Base-by-base conservation (phyloP, 1,139 yeast species). In the Blastobotrys indianensis region DNA sequence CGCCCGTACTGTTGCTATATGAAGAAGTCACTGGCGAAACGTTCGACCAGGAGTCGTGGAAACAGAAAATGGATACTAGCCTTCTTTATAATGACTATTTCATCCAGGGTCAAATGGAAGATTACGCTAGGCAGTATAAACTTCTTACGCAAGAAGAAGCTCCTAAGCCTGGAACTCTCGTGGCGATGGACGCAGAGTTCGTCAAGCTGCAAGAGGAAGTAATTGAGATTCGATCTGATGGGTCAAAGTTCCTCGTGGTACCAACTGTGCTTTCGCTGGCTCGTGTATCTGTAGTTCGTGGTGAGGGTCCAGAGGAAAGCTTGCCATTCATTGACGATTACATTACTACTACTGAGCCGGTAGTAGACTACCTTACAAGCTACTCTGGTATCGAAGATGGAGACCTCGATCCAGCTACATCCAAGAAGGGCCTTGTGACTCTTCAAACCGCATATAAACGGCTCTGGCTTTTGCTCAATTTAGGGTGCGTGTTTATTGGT, bases 121-220 rank as follows among this genome's bases (percentile, higher is more conserved):
- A 73, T 1, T 73, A 76, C 51, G 70, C 70, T 44, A 72, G 75
- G 45, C 88, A 85, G 52, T 86, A 84, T 61, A 74, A 77, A 55
- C 69, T 85, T 13, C 67, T 87, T 46, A 79, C 88, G 0, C 65
- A 67, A 16, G 73, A 74, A 39, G 92, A 85, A 57, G 85, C 87
- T 0, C 94, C 96, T 2, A 58, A 60, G 23, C 76, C 82, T 0
- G 96, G 96, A 0, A 72, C 86, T 1, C 64, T 88, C 36, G 81
- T 90, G 13, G 98, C 98, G 0, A 83, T 94, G 47, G 99, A 94
- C 70, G 97, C 99, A 0, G 99, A 94, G 64, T 94, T 94, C 70
- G 97, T 94, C 5, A 77, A 82, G 39, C 64, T 90, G 33, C 79
- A 80, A 47, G 86, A 85, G 5, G 97, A 90, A 56, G 81, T 83